These are phyloP conservation scores for Camellia lanceoleosa DNA, from an alignment of 148 eudicot genomes.

Conservation along the genomic window DNA sequence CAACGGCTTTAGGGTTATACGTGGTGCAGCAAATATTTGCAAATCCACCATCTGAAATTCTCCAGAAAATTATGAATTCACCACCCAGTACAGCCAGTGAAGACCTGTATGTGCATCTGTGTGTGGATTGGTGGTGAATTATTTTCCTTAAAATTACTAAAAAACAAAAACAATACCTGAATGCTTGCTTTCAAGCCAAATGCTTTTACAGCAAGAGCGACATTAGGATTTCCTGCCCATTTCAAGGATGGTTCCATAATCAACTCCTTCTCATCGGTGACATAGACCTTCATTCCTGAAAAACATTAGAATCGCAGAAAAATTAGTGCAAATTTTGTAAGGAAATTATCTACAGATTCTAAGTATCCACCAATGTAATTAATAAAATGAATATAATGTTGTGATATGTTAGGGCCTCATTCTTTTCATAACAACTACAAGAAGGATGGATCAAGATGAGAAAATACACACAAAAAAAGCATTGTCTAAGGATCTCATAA, in stretches of 20 bases:
- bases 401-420: not conserved
- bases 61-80: not conserved
- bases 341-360: not conserved
- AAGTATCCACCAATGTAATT: not conserved
- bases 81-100: not conserved
- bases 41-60: slow-evolving; percentile 72
- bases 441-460: not conserved
- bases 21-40: slow-evolving; percentile 86
- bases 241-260: slow-evolving; percentile 83
- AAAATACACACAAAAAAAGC: not conserved
- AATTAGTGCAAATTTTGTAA: not conserved
- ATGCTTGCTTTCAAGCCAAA: slow-evolving; percentile 82
- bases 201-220: slow-evolving; percentile 58
- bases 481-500: not conserved
- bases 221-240: slow-evolving; percentile 90
- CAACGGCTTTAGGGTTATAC: slow-evolving; percentile 81
- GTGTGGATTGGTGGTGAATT: not conserved
- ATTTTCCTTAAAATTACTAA: not conserved
- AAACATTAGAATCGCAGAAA: not conserved
- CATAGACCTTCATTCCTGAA: slow-evolving; percentile 80
- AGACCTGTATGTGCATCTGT: not conserved
- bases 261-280: slow-evolving; percentile 83
- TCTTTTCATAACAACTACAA: slow-evolving; percentile 4
- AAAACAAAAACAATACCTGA: slow-evolving; percentile 46
- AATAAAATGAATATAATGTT: not conserved